Evolutionary conservation across 1,139 yeast species (phyloP).

Genomic region (Entelexis paramagnoliae): DNA sequence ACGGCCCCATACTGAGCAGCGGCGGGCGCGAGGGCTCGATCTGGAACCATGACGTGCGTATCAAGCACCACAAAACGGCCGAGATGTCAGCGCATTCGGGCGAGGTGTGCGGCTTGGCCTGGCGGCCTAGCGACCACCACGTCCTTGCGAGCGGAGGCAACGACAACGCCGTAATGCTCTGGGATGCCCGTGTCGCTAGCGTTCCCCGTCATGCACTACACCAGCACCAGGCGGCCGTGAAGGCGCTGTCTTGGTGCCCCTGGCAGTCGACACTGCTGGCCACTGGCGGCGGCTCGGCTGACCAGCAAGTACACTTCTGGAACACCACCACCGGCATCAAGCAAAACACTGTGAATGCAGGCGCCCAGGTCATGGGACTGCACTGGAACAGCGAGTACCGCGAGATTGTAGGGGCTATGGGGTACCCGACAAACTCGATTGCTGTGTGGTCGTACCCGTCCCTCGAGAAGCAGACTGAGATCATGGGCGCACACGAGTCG

Average conservation of each 20-base stretch:
- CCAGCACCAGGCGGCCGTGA: constrained; percentile 87
- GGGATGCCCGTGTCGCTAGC: constrained; percentile 73
- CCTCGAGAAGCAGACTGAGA: constrained; percentile 79
- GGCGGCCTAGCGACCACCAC: constrained; percentile 63
- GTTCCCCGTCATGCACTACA: constrained; percentile 67
- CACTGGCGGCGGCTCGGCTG: constrained; percentile 94
- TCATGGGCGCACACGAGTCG: constrained; percentile 76
- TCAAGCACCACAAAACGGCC: constrained; percentile 61
- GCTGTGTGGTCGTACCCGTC: constrained; percentile 81
- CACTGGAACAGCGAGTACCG: constrained; percentile 77
- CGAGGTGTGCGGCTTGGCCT: constrained; percentile 87
- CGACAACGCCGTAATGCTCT: constrained; percentile 83
- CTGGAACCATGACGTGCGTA: constrained; percentile 86
- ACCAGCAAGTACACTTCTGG: constrained; percentile 89
- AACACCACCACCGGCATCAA: constrained; percentile 85
- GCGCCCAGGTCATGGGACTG: constrained; percentile 85
- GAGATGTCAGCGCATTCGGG: constrained; percentile 61
- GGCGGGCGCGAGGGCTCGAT: constrained; percentile 81
- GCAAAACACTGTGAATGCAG: constrained; percentile 78
- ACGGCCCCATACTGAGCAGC: constrained; percentile 63
- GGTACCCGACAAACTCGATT: constrained; percentile 80
- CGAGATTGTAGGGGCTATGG: constrained; percentile 91
- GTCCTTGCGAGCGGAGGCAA: constrained; percentile 92
- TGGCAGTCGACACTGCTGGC: constrained; percentile 73
- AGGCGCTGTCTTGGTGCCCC: constrained; percentile 94